Base-by-base conservation (phyloP, 352 stramenopile species). In the Pythium volutum region DNA sequence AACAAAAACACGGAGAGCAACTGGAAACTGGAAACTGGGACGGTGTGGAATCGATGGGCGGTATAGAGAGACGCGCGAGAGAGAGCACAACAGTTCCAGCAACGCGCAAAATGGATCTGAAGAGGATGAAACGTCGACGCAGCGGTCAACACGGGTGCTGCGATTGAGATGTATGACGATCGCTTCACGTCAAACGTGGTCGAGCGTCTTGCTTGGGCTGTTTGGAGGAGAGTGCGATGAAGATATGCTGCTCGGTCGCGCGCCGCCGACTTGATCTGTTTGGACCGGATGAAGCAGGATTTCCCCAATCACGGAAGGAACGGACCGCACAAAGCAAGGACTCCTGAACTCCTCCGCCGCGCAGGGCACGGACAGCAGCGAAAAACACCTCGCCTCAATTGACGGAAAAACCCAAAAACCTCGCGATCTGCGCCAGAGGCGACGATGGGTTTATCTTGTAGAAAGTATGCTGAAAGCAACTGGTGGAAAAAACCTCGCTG, bases 401-500 rank as follows among this genome's bases (percentile, higher is more conserved):
- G 5, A 25, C 22, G n/a, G 47, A 58, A 62, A 62, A 56, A 67
- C 52, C 60, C 53, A 41, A 62, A 62, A 67, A 67, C 60, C 60
- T 67, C 15, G 39, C n/a, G 22, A n/a, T 8, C 11, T 34, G 43
- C 41, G 41, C 41, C 41, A 50, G 25, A 33, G 22, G 26, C 43
- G 43, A n/a, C 36, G 34, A 46, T 36, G 46, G 26, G 26, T 12
- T 22, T 22, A 18, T 29, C 23, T 52, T 31, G 46, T 7, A 29
- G 25, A 34, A 16, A n/a, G 46, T 52, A 52, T 52, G 29, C 6
- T 18, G 26, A 4, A 4, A 42, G 27, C 29, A 48, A 25, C n/a
- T 48, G 52, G 15, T 41, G 8, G 36, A 52, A 43, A 58, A 59
- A 59, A 50, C 53, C 41, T 51, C 14, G 41, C 2, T 31, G 10